Percentiles rank a stretch among this genome's conserved stretches.
Evolutionary conservation across 805 yeast species (phyloP).

Genomic region (Yarrowia divulgata): DNA sequence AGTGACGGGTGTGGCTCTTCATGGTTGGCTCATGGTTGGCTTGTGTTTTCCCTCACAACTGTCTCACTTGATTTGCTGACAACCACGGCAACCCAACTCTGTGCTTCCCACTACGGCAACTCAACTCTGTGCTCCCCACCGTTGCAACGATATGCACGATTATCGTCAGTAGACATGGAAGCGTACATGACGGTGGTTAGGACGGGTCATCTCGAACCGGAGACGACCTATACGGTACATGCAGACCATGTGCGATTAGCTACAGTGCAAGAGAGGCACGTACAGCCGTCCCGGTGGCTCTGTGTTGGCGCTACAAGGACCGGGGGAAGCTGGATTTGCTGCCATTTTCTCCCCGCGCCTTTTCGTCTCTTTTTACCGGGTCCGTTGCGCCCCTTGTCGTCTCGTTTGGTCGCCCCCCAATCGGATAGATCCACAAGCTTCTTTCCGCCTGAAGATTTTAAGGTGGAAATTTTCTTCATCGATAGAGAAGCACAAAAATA

Average conservation of each 20-base stretch:
- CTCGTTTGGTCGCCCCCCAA: neutral
- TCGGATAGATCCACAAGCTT: constrained; percentile 13
- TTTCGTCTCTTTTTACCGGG: neutral
- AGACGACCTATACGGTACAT: constrained; percentile 22
- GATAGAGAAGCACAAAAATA: constrained; percentile 14
- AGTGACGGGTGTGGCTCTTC: too few relatives aligned
- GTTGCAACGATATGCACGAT: neutral
- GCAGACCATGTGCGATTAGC: constrained; percentile 4
- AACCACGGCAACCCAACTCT: too few relatives aligned
- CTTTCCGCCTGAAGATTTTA: constrained; percentile 15
- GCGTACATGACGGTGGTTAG: constrained; percentile 6
- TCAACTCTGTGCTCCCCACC: too few relatives aligned
- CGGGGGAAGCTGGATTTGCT: too few relatives aligned
- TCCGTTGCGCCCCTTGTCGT: neutral
- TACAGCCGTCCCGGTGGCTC: neutral
- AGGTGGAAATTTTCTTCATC: constrained; percentile 26
- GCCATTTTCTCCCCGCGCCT: too few relatives aligned
- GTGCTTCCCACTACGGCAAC: too few relatives aligned
- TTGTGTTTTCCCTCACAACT: too few relatives aligned
- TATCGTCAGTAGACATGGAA: neutral
- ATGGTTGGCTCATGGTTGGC: too few relatives aligned
- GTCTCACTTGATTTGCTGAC: too few relatives aligned
- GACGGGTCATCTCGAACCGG: neutral
- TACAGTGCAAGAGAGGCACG: neutral
- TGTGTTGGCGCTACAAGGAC: too few relatives aligned